Base-by-base conservation (phyloP, 257 asterid species). In the Solanum paucissectum region DNA sequence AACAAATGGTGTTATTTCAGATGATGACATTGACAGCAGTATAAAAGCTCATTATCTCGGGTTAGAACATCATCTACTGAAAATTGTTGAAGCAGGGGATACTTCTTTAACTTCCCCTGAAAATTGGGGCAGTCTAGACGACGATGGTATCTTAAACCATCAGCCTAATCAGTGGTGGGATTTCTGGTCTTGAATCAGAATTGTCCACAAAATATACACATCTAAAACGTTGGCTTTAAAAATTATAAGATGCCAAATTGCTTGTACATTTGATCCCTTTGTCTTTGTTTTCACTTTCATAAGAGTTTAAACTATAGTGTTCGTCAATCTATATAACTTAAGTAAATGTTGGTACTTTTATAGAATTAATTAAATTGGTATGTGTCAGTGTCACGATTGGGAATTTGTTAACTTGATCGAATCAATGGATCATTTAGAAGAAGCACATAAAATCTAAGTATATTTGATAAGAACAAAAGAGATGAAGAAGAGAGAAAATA, bases 151-250 rank as follows among this genome's bases (percentile, higher is more conserved):
- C 2, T 88, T 91, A n/a, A 83, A 90, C 66, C 92, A 88, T 44
- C 66, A 88, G 14, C 42, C 85, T 9, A 81, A 49, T 49, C 90
- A 90, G 55, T 94, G 95, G 95, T 93, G 94, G 94, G 96, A 90
- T 86, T 93, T 94, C 90, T 92, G 93, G 90, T 90, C 93, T 81
- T 72, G 38, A 49, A 18, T 9, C 85, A 18, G 16, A 44, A 46
- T 29, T 32, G 36, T 27, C 7, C 11, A 81, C 18, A 4, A 29
- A 8, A 77, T 12, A 44, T 16, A 79, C 8, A 21, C 85, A 25
- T 79, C 85, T 16, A 4, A 44, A 44, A 40, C 66, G 16, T 42
- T 77, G 84, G 38, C 25, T 44, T 14, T 25, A 9, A 2, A 20
- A 14, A 33, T 81, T 16, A 79, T 7, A 16, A 79, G 25, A 44